These are phyloP conservation scores for Schizosaccharomyces cryophilus DNA, from an alignment of 805 yeast species.

Conservation along the genomic window DNA sequence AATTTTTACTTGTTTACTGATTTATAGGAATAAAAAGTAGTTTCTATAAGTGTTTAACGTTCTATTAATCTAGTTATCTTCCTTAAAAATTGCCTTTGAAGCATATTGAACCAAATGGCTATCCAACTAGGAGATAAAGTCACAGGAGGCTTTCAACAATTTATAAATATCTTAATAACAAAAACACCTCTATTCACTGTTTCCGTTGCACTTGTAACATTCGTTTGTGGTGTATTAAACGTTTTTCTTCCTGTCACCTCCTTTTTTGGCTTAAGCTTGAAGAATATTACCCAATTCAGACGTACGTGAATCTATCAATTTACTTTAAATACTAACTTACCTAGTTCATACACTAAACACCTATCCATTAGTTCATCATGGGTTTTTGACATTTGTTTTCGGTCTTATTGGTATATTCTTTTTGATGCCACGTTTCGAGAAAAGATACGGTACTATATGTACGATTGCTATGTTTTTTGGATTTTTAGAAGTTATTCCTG, in stretches of 20 bases:
- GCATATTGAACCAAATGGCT: background rate
- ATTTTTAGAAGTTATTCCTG: conserved; percentile 1
- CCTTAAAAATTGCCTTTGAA: too few relatives aligned
- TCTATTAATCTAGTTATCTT: too few relatives aligned
- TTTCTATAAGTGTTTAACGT: too few relatives aligned
- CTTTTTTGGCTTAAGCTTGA: background rate
- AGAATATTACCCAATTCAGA: background rate
- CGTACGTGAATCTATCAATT: background rate
- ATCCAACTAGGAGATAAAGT: background rate
- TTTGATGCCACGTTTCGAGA: conserved; percentile 8
- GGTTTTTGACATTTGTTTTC: conserved; percentile 6
- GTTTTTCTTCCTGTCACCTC: background rate
- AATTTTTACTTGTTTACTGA: too few relatives aligned
- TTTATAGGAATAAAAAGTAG: too few relatives aligned
- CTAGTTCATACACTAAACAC: conserved; percentile 12
- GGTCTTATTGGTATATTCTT: conserved; percentile 7
- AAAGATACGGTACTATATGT: conserved; percentile 8
- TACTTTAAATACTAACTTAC: conserved; percentile 38
- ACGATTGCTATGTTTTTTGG: conserved; percentile 7
- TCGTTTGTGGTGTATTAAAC: background rate
- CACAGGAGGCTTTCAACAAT: background rate
- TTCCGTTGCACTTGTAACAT: background rate
- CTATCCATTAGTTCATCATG: conserved; percentile 8
- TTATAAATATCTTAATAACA: background rate
- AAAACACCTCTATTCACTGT: background rate